Base-by-base conservation (phyloP, 2,329 filamentous ascomycete species). In the Juglanconis juglandina region DNA sequence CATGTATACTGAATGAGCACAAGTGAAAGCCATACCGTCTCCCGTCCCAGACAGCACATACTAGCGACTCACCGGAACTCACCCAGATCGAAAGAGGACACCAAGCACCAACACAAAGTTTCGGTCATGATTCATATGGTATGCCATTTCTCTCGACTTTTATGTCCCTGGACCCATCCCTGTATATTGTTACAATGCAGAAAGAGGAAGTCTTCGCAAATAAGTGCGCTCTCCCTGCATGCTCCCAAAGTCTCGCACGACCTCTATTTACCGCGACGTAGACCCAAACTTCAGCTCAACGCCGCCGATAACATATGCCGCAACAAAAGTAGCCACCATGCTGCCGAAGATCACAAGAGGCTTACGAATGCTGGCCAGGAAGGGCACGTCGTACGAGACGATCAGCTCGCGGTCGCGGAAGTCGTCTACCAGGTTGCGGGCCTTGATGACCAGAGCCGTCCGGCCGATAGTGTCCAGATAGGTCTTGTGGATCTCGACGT, bases 391-490 rank as follows among this genome's bases (percentile, higher is more conserved):
- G 74, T 99, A 99, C 2, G 90, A 89, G 56, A 98, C 89, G 67
- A 96, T 79, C 30, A 98, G 75, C 65, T 95, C 87, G 37, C 90
- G 87, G 69, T 93, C 92, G 57, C 93, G 85, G 70, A 93, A 86
- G 67, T 98, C 95, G 68, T 99, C 95, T 1, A 96, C 91, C 56
- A 98, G 79, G 73, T 97, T 98, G 67, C 87, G 82, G 7, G 92
- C 91, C 63, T 88, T 90, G 69, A 99, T 81, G 54, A 84, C 88
- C 63, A 99, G 81, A 0, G 88, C 84, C 0, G 94, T 96, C 65
- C 95, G 90, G 63, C 95, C 95, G 37, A 94, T 69, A 0, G 95
- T 98, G 75, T 99, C 95, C 77, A 99, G 89, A 76, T 92, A 99
- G 0, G 93, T 97, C 75, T 87, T 88, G 77, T 95, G 86, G n/a